Percentiles rank a stretch among this genome's conserved stretches.
Conservation (phyloP, 106 monocot species). For the Dendrobium nobile region DNA sequence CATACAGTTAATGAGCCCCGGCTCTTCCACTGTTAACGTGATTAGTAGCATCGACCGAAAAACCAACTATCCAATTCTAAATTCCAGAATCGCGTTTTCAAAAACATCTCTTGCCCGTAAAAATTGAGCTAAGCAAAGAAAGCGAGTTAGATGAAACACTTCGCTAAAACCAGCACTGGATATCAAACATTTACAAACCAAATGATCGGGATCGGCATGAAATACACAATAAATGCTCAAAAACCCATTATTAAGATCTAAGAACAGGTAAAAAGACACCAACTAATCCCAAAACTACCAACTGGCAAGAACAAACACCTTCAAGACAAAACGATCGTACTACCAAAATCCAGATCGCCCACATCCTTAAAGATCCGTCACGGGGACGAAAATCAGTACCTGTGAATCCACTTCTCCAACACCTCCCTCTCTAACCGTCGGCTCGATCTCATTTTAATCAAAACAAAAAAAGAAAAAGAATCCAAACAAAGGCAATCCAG, state of each 20-base stretch:
- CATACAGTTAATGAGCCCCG: not conserved
- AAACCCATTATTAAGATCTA: not conserved
- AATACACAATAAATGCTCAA: not conserved
- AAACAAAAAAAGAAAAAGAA: not conserved
- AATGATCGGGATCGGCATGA: not conserved
- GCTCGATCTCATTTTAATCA: slow-evolving; percentile 5
- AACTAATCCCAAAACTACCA: not conserved
- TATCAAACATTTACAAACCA: slow-evolving; percentile 3
- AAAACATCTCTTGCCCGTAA: not conserved
- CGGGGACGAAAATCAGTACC: not conserved
- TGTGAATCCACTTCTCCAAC: slow-evolving; percentile 1
- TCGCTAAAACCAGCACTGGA: not conserved
- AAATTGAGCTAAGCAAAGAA: not conserved
- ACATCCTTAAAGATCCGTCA: not conserved
- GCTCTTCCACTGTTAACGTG: not conserved
- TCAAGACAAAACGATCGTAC: not conserved
- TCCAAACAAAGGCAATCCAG: not conserved
- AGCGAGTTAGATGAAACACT: not conserved
- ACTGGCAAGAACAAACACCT: not conserved
- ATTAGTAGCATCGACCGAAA: not conserved
- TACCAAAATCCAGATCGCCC: not conserved
- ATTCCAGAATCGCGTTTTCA: not conserved
- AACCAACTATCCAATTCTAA: not conserved
- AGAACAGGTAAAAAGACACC: not conserved
- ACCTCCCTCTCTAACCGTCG: not conserved